These are phyloP conservation scores for Schwanniomyces vanrijiae DNA, from an alignment of 805 yeast species.

Conservation along the genomic window DNA sequence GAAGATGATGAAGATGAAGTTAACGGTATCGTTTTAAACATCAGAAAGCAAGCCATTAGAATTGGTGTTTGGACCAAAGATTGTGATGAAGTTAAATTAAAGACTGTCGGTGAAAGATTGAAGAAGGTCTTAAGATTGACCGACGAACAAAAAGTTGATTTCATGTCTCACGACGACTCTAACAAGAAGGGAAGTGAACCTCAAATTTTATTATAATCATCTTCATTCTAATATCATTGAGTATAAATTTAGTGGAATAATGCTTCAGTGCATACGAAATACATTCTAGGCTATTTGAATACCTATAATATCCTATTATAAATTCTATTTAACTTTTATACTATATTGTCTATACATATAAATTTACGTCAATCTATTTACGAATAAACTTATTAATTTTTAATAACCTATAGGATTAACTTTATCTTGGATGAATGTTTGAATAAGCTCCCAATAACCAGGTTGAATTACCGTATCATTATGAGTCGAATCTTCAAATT, in stretches of 20 bases:
- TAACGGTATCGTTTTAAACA: constrained; percentile 89
- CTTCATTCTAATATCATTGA: not conserved
- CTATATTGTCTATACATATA: constrained; percentile 11
- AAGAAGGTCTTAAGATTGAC: constrained; percentile 79
- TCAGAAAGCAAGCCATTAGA: constrained; percentile 78
- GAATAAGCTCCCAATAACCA: constrained; percentile 73
- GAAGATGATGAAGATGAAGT: constrained; percentile 83
- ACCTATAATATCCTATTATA: not conserved
- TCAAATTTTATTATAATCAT: constrained; percentile 30
- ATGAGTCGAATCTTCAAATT: constrained; percentile 65
- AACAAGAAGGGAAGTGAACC: constrained; percentile 39
- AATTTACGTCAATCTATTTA: constrained; percentile 11
- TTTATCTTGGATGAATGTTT: constrained; percentile 49
- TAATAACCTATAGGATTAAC: constrained; percentile 42
- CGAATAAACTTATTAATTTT: not conserved
- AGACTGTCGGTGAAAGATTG: constrained; percentile 80
- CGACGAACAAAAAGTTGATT: constrained; percentile 78
- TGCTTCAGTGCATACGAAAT: not conserved
- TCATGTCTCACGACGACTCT: constrained; percentile 63
- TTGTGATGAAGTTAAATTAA: constrained; percentile 60
- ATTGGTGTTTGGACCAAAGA: constrained; percentile 93
- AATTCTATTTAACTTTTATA: constrained; percentile 2
- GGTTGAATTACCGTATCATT: constrained; percentile 79
- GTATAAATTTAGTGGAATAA: not conserved
- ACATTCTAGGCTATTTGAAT: not conserved